These are phyloP conservation scores for Lactarius deliciosus DNA, from an alignment of 768 basidiomycete genomes.

Conservation along the genomic window DNA sequence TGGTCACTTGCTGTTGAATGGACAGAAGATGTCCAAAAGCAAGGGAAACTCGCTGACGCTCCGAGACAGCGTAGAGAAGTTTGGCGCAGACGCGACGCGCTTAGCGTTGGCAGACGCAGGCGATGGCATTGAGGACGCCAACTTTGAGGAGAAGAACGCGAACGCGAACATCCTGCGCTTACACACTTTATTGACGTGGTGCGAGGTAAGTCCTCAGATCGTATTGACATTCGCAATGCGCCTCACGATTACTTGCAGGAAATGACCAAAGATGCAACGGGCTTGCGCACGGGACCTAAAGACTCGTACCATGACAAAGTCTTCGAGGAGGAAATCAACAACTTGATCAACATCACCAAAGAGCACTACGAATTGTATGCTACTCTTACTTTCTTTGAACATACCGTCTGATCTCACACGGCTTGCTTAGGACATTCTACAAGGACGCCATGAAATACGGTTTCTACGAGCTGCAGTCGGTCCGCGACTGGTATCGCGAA, in stretches of 20 bases:
- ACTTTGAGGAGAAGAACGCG: constrained; percentile 98
- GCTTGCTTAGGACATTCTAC: constrained; percentile 71
- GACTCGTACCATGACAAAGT: constrained; percentile 79
- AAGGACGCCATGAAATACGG: constrained; percentile 95
- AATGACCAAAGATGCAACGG: constrained; percentile 67
- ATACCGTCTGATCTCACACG: neutral
- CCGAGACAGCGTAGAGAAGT: constrained; percentile 85
- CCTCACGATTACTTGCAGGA: constrained; percentile 51
- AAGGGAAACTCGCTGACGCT: constrained; percentile 95
- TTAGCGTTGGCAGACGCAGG: constrained; percentile 94
- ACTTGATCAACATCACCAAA: constrained; percentile 80
- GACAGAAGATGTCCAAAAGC: constrained; percentile 98
- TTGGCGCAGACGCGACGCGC: constrained; percentile 94
- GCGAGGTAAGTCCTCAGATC: constrained; percentile 56
- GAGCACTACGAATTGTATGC: constrained; percentile 78
- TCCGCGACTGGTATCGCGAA: constrained; percentile 95
- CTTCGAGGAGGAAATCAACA: constrained; percentile 90
- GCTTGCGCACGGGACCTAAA: constrained; percentile 70
- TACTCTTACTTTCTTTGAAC: neutral
- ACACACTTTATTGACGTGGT: constrained; percentile 89
- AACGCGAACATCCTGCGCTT: constrained; percentile 95
- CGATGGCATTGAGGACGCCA: constrained; percentile 96
- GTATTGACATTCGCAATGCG: neutral
- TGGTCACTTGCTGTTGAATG: constrained; percentile 95
- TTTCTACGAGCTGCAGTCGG: constrained; percentile 91